Percentiles rank a stretch among this genome's conserved stretches.
These are phyloP conservation scores for Hanseniaspora nectarophila DNA, from an alignment of 805 yeast genomes.

Conservation along the genomic window DNA sequence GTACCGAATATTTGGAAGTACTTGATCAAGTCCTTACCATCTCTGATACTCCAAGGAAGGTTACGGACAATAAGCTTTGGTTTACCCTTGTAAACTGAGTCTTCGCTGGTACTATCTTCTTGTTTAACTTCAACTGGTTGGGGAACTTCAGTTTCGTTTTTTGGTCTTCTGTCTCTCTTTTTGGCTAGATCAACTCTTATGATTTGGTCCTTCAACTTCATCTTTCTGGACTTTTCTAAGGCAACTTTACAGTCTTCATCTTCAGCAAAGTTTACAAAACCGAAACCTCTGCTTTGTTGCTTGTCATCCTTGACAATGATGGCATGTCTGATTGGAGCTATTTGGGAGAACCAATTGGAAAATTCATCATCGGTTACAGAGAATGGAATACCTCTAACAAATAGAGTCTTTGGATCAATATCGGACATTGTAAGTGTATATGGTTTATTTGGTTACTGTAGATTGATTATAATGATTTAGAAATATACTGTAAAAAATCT, in stretches of 20 bases:
- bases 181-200: constrained; percentile 79
- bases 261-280: constrained; percentile 78
- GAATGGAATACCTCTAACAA: constrained; percentile 74
- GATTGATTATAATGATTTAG: not conserved
- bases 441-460: not conserved
- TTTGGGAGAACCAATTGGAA: constrained; percentile 74
- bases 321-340: constrained; percentile 92
- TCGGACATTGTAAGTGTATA: constrained; percentile 15
- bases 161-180: constrained; percentile 61
- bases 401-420: constrained; percentile 46
- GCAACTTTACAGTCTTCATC: constrained; percentile 80
- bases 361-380: constrained; percentile 73
- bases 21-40: constrained; percentile 57
- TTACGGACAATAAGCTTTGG: constrained; percentile 83
- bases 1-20: constrained; percentile 69
- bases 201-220: constrained; percentile 52
- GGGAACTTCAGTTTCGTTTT: not conserved
- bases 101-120: not conserved
- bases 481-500: no score
- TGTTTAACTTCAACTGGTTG: not conserved
- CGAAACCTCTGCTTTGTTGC: constrained; percentile 80
- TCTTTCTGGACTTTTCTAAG: constrained; percentile 50
- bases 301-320: constrained; percentile 72
- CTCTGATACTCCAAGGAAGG: constrained; percentile 90
- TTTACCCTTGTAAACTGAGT: constrained; percentile 41